Evolutionary conservation across 2,329 filamentous ascomycete genomes (phyloP).

Genomic region (Trichoderma guizhouense): DNA sequence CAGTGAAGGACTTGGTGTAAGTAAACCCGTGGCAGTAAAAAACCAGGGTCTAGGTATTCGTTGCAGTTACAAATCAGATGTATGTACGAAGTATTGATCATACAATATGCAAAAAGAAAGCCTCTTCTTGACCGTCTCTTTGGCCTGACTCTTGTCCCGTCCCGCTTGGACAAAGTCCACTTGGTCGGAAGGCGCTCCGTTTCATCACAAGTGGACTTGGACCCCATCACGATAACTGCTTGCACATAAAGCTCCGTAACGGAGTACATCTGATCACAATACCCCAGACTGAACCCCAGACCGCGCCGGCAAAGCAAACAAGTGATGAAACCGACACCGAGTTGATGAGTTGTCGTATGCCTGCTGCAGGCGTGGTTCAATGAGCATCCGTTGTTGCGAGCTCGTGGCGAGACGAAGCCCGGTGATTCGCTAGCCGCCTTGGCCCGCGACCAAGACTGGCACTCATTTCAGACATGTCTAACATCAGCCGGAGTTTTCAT

Average conservation of each 20-base stretch:
- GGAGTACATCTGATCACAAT: not conserved
- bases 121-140: not conserved
- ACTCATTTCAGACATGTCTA: slow-evolving; percentile 6
- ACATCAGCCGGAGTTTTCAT: not conserved
- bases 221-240: not conserved
- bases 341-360: slow-evolving; percentile 3
- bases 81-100: not conserved
- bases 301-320: not conserved
- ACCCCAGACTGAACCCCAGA: slow-evolving; percentile 15
- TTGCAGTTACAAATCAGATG: not conserved
- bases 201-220: slow-evolving; percentile 3
- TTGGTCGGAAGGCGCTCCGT: not conserved
- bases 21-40: not conserved
- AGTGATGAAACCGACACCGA: not conserved
- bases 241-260: not conserved
- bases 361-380: not conserved
- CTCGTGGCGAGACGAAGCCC: slow-evolving; percentile 5
- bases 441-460: not conserved
- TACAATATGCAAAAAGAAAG: not conserved
- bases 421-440: slow-evolving; percentile 1
- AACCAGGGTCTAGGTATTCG: not conserved
- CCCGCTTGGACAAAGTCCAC: not conserved
- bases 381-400: not conserved
- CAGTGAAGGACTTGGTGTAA: not conserved
- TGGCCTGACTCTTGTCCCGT: not conserved